Evolutionary conservation across 306 rosid genomes (phyloP), one percentile per base, ranked within the genome.

Genomic region (Dicorynia guianensis): DNA sequence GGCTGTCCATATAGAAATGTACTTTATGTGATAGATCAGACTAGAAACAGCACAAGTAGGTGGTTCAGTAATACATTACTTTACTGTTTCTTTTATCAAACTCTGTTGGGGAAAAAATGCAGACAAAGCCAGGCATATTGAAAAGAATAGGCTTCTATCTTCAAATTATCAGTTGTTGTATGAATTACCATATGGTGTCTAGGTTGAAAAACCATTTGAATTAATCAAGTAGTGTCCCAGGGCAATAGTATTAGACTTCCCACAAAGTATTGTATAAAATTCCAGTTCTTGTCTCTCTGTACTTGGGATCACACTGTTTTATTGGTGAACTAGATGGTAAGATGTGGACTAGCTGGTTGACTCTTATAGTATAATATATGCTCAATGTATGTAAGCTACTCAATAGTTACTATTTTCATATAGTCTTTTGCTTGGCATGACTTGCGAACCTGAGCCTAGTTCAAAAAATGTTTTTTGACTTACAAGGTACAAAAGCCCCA

Each of bases 121-220:
- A 13, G 53, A 48, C 17, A 48, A 4, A 48, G n/a, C 15, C 17
- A 52, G 5, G 57, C 57, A 52, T 52, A 52, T 52, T 52, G 60
- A 54, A 54, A 54, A 9, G 35, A 56, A 9, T 20, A 56, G 38
- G 38, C 38, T 56, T 20, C 35, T 56, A 34, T 11, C 8, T 0
- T 56, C 30, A 15, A 56, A 19, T 25, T 20, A 20, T 56, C 62
- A 4, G 62, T 15, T 1, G 39, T 11, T 25, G 15, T 8, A 20
- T 56, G 61, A 11, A 33, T 56, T 56, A 15, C 33, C 10, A 56
- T 13, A 11, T 56, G 5, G 62, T 56, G 62, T 56, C 38, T 38
- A 63, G 53, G 33, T 63, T 42, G 52, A 39, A 18, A 63, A 63
- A 42, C 53, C 69, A 63, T 63, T 17, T 42, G 69, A 25, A 63